These are phyloP conservation scores for Cyclotella choctawhatcheeana DNA, from an alignment of 108 stramenopile species.

Conservation along the genomic window DNA sequence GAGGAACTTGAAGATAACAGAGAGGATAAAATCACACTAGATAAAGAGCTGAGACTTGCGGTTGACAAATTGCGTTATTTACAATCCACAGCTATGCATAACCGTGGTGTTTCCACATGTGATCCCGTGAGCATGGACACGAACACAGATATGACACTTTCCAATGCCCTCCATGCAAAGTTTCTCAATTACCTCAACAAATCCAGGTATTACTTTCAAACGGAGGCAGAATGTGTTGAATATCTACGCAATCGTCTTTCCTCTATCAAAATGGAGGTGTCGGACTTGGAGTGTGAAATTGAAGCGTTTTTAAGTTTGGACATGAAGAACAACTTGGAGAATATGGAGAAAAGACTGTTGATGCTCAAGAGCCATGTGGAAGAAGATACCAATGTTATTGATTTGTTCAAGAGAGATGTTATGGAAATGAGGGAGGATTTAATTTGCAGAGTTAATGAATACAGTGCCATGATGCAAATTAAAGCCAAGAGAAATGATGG, in stretches of 20 bases:
- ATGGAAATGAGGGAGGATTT: slow-evolving; percentile 29
- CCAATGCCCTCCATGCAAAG: slow-evolving; percentile 9
- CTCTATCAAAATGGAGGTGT: slow-evolving; percentile 4
- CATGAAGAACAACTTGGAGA: slow-evolving; percentile 21
- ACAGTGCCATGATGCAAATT: background rate
- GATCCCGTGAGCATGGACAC: background rate
- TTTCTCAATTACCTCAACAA: slow-evolving; percentile 17
- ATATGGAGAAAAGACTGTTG: slow-evolving; percentile 1
- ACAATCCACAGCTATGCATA: slow-evolving; percentile 17
- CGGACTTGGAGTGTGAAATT: slow-evolving; percentile 32
- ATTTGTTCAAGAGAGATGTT: slow-evolving; percentile 21
- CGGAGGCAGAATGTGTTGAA: slow-evolving; percentile 24
- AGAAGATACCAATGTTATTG: slow-evolving; percentile 23
- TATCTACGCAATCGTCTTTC: slow-evolving; percentile 23
- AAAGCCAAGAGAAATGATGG: background rate
- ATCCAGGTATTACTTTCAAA: slow-evolving; percentile 22
- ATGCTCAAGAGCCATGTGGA: slow-evolving; percentile 19
- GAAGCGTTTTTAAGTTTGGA: slow-evolving; percentile 22
- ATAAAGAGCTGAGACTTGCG: slow-evolving; percentile 18
- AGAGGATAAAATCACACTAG: slow-evolving; percentile 7
- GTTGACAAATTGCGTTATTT: slow-evolving; percentile 24
- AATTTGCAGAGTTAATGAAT: slow-evolving; percentile 29
- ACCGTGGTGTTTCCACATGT: background rate
- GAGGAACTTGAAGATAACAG: slow-evolving; percentile 4
- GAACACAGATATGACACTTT: slow-evolving; percentile 9